Evolutionary conservation across 2,329 filamentous ascomycete species (phyloP).

Genomic region (Aspergillus novoparasiticus): DNA sequence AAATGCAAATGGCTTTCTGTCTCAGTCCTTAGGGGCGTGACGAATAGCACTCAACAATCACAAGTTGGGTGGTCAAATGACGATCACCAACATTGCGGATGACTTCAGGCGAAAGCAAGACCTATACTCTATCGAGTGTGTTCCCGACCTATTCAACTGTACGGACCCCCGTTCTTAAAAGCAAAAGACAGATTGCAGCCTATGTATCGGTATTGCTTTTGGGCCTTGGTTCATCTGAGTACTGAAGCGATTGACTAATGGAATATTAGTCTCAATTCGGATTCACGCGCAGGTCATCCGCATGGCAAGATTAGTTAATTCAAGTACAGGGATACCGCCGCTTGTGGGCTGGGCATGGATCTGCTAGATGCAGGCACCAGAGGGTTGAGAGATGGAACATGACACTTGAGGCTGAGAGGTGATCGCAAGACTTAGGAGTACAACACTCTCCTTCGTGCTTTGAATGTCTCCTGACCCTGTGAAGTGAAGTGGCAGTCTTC

Average conservation of each 20-base stretch:
- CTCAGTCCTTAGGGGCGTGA: no score
- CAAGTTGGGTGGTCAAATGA: not conserved
- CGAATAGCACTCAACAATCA: not conserved
- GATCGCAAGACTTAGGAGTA: not conserved
- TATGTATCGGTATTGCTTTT: not conserved
- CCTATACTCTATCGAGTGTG: not conserved
- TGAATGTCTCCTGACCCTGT: not conserved
- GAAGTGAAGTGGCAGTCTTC: not conserved
- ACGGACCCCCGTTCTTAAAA: not conserved
- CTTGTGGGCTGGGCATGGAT: not conserved
- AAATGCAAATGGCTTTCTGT: not conserved
- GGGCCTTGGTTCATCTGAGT: not conserved
- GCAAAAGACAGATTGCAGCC: not conserved
- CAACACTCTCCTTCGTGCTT: not conserved
- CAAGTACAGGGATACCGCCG: not conserved
- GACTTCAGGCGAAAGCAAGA: not conserved
- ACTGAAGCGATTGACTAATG: not conserved
- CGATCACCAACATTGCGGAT: not conserved
- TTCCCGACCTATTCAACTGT: not conserved
- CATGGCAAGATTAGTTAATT: not conserved
- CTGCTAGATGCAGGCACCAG: not conserved
- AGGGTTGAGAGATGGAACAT: no score
- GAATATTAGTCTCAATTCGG: no score
- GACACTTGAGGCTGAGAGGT: not conserved
- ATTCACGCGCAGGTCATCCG: not conserved